Evolutionary conservation across 305 asterid genomes (phyloP).

Genomic region (Fraxinus platypoda): DNA sequence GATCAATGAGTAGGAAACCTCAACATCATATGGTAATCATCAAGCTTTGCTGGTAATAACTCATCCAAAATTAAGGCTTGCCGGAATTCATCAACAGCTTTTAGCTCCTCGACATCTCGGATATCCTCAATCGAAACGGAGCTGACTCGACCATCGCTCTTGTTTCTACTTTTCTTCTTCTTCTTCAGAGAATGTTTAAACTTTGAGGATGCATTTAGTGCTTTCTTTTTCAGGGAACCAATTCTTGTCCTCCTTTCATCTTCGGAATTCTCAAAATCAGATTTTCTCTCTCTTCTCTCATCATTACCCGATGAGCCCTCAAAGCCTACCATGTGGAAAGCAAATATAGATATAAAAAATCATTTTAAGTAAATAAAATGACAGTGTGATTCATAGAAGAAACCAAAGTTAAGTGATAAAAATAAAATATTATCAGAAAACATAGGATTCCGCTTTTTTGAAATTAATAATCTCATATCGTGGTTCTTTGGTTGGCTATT

Average conservation of each 20-base stretch:
- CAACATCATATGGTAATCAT: conserved; percentile 41
- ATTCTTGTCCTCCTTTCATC: conserved; percentile 77
- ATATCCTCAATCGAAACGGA: conserved; percentile 42
- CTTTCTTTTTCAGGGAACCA: conserved; percentile 74
- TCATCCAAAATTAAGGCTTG: conserved; percentile 35
- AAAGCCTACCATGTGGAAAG: conserved; percentile 49
- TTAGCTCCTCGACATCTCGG: conserved; percentile 37
- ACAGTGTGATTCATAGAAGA: neutral
- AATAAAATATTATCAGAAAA: neutral
- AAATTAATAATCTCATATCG: conserved; percentile 3
- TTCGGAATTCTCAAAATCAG: conserved; percentile 80
- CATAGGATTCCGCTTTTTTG: neutral
- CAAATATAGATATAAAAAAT: conserved; percentile 1
- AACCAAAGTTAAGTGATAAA: neutral
- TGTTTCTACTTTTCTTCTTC: conserved; percentile 31
- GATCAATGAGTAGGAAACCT: neutral
- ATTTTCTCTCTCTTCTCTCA: conserved; percentile 74
- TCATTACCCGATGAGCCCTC: conserved; percentile 75
- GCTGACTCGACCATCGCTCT: conserved; percentile 36
- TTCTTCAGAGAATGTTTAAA: conserved; percentile 41
- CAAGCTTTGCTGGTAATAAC: conserved; percentile 31
- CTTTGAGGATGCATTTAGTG: conserved; percentile 48
- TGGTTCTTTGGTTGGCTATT: neutral
- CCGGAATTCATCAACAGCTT: conserved; percentile 37
- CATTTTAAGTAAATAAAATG: neutral